Evolutionary conservation across 148 eudicot species (phyloP).

Genomic region (Fallopia convolvulus): DNA sequence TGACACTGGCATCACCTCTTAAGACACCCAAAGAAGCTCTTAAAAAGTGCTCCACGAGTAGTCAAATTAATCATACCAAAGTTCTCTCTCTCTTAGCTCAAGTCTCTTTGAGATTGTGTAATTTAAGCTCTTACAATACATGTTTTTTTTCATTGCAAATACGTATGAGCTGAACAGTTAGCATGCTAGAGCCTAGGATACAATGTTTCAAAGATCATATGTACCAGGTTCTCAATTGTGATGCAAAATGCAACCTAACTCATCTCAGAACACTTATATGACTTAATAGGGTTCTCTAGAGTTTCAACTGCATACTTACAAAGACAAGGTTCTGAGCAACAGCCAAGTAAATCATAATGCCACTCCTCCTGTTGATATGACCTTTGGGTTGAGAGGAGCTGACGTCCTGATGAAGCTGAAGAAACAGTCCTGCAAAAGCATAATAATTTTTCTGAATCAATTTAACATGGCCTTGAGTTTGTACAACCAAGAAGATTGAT

Average conservation of each 20-base stretch:
- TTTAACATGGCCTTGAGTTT: neutral
- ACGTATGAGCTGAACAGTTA: neutral
- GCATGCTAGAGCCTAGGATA: neutral
- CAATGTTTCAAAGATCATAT: neutral
- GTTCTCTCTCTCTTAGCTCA: neutral
- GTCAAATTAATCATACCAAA: neutral
- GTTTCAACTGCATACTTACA: conserved; percentile 46
- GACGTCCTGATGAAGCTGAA: conserved; percentile 55
- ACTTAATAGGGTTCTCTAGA: neutral
- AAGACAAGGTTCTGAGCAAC: conserved; percentile 85
- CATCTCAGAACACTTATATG: neutral
- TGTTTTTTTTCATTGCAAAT: neutral
- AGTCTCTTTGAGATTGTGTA: neutral
- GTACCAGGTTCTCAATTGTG: neutral
- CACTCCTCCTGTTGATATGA: conserved; percentile 51
- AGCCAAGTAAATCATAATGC: conserved; percentile 91
- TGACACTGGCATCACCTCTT: neutral
- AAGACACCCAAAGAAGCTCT: neutral
- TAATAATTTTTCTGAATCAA: neutral
- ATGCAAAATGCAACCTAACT: neutral
- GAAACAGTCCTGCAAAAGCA: conserved; percentile 51
- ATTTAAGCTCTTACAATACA: neutral
- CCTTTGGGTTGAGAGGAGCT: conserved; percentile 45
- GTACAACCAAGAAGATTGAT: neutral
- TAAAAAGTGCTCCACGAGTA: neutral